These are phyloP conservation scores for Gastrolobium villosum DNA, from an alignment of 306 rosid genomes.

Conservation along the genomic window DNA sequence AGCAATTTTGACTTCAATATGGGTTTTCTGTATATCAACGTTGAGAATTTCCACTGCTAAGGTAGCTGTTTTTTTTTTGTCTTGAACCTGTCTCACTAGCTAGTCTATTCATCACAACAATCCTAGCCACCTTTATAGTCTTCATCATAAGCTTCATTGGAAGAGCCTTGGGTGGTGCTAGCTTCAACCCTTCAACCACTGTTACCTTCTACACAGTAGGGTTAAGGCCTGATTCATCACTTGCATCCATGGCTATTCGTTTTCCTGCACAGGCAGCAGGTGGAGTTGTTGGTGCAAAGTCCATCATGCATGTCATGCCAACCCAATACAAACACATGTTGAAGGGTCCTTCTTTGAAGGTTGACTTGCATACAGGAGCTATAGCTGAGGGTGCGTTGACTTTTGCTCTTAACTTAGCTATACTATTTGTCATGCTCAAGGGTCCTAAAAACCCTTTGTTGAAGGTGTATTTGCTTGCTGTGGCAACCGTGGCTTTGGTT, in stretches of 20 bases:
- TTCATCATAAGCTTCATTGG: slow-evolving; percentile 48
- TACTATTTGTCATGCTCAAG: slow-evolving; percentile 47
- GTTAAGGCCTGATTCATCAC: slow-evolving; percentile 42
- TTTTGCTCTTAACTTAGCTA: slow-evolving; percentile 44
- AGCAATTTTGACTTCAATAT: no score
- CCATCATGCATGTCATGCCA: slow-evolving; percentile 54
- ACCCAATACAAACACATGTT: slow-evolving; percentile 42
- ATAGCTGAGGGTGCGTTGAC: slow-evolving; percentile 56
- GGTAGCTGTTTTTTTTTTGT: no score
- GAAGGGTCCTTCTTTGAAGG: slow-evolving; percentile 55
- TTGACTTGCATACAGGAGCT: slow-evolving; percentile 40
- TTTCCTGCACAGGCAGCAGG: slow-evolving; percentile 69
- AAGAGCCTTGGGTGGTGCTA: slow-evolving; percentile 59
- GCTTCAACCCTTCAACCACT: slow-evolving; percentile 61
- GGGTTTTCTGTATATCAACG: no score
- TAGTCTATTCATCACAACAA: no score
- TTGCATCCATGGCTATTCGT: slow-evolving; percentile 51
- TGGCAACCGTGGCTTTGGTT: slow-evolving; percentile 48
- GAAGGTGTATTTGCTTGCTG: slow-evolving; percentile 52
- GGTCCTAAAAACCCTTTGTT: slow-evolving; percentile 54
- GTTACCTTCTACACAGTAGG: slow-evolving; percentile 56
- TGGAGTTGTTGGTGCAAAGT: slow-evolving; percentile 55
- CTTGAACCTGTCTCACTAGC: no score
- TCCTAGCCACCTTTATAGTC: slow-evolving; percentile 23
- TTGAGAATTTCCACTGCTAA: no score